These are phyloP conservation scores for Nitzschia inconspicua DNA, from an alignment of 108 stramenopile species.

Conservation along the genomic window DNA sequence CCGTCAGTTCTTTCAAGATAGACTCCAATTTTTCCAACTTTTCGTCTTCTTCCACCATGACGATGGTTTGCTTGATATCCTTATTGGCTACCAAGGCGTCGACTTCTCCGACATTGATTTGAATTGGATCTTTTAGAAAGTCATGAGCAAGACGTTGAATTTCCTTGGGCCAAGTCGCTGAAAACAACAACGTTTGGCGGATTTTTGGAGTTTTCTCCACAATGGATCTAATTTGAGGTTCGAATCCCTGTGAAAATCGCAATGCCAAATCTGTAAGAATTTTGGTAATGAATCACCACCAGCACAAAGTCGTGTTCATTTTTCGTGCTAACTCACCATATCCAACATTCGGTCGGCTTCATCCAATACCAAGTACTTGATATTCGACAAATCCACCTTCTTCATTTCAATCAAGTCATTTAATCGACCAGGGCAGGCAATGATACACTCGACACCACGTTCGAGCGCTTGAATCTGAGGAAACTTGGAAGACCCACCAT, in stretches of 20 bases:
- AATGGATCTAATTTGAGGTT: slow-evolving; percentile 98
- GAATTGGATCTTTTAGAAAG: slow-evolving; percentile 93
- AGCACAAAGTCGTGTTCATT: neutral
- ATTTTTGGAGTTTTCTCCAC: slow-evolving; percentile 79
- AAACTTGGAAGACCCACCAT: slow-evolving; percentile 94
- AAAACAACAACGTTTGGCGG: slow-evolving; percentile 96
- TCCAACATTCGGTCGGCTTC: slow-evolving; percentile 84
- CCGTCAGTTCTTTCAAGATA: slow-evolving; percentile 86
- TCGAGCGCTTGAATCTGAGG: slow-evolving; percentile 86
- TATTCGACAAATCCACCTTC: slow-evolving; percentile 73
- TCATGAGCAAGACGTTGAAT: slow-evolving; percentile 96
- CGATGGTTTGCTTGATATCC: slow-evolving; percentile 89
- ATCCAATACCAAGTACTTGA: slow-evolving; percentile 94
- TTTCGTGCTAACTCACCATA: slow-evolving; percentile 22
- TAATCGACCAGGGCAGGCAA: slow-evolving; percentile 97
- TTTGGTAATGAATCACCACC: too few relatives aligned
- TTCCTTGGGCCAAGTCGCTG: slow-evolving; percentile 98
- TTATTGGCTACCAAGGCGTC: slow-evolving; percentile 91
- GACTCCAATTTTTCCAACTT: slow-evolving; percentile 91
- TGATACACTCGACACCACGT: slow-evolving; percentile 88
- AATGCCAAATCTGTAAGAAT: too few relatives aligned
- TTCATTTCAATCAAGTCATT: slow-evolving; percentile 97
- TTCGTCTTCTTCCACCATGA: slow-evolving; percentile 84
- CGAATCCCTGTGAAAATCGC: slow-evolving; percentile 89
- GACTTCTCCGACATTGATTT: slow-evolving; percentile 95